These are phyloP conservation scores for Wickerhamiella hasegawae DNA, from an alignment of 805 yeast genomes.

Conservation along the genomic window DNA sequence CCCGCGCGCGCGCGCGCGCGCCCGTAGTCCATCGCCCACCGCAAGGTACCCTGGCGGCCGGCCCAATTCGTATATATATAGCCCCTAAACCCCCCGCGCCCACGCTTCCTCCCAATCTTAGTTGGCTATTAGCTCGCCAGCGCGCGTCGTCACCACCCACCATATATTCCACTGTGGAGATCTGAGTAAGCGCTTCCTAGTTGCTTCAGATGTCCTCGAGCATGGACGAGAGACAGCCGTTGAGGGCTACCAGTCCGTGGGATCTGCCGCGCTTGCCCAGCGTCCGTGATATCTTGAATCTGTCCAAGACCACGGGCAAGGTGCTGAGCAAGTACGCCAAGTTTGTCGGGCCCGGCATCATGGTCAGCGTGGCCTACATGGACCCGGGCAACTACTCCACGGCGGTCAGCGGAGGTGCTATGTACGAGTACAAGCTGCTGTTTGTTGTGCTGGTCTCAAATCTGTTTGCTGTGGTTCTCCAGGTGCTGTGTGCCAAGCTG, in stretches of 20 bases:
- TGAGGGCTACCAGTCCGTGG: neutral
- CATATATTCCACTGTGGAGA: too few species aligned
- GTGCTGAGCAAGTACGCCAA: conserved; percentile 36
- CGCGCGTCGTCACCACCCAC: too few species aligned
- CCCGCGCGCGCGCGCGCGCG: too few species aligned
- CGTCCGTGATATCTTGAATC: neutral
- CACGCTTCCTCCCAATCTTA: too few species aligned
- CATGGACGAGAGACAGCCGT: too few species aligned
- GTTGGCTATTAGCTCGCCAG: too few species aligned
- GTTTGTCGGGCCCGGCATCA: conserved; percentile 76
- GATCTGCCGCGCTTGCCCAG: neutral
- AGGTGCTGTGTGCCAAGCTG: conserved; percentile 65
- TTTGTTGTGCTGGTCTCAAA: conserved; percentile 66
- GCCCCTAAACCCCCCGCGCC: too few species aligned
- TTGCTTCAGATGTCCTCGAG: too few species aligned
- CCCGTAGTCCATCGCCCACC: too few species aligned
- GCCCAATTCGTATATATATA: too few species aligned
- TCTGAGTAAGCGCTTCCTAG: too few species aligned
- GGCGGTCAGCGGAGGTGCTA: conserved; percentile 78
- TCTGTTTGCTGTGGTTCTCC: conserved; percentile 67
- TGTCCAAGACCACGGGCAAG: neutral
- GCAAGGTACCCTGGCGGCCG: too few species aligned
- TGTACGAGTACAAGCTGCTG: conserved; percentile 54
- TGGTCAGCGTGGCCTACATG: conserved; percentile 82
- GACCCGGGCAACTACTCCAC: conserved; percentile 92